Base-by-base conservation (phyloP, 441 rosid genomes). In the Codiaeum variegatum region DNA sequence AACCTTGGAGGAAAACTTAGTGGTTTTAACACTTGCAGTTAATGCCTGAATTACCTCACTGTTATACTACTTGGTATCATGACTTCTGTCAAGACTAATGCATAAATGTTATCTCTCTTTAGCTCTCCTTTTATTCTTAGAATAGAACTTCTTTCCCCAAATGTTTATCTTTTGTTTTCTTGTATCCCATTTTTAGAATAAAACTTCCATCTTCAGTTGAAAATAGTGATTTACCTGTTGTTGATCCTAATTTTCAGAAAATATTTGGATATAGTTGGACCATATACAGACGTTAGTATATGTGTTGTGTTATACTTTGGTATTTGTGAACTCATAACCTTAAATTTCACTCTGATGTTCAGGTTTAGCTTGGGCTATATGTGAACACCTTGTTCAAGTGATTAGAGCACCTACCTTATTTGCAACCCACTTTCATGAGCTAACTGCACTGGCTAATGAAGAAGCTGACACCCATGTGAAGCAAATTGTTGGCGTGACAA, bases 301-400 rank as follows among this genome's bases (percentile, higher is more conserved):
- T 12, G 29, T 55, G 23, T 23, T 54, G 40, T 59, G 46, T 70
- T 74, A 44, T 12, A 18, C 71, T 31, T 24, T 4, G 16, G 59
- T 54, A 54, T 9, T 23, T 54, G 26, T 23, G 12, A 52, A 52
- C 23, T 8, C 59, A 4, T 23, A 21, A 51, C 69, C 38, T 59
- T 31, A 15, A 4, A 15, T 29, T 60, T 60, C 23, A 18, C 36
- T 60, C 21, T 68, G 73, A 9, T 63, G 7, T 46, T 44, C 87
- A 96, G 99, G 98, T 83, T 84, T 93, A 75, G 99, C 99, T 7
- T 93, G 99, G 99, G 99, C 97, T 72, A 96, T 96, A 77, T 96
- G 99, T 23, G 99, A 93, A 85, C 93, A 96, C 86, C 86, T 96
- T 72, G 88, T 91, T 72, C 88, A 88, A 84, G 96, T 78, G 82